Evolutionary conservation across 495 filamentous ascomycete genomes (phyloP), one percentile per base, ranked within the genome.

Genomic region (Penicillium coprophilum): DNA sequence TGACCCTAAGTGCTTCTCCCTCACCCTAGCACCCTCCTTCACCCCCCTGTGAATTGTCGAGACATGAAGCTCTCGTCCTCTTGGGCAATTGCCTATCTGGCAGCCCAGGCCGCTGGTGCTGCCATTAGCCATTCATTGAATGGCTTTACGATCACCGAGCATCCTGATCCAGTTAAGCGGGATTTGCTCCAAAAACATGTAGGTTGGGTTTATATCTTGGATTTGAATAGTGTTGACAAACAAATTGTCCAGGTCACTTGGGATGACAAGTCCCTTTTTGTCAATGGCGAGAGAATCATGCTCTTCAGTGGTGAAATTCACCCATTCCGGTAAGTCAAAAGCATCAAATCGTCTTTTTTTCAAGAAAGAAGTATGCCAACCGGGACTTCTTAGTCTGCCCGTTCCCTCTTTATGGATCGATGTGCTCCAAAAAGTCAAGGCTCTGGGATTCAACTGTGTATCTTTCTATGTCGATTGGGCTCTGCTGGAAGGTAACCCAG

Each of bases 381-480:
- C 1, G 3, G 40, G 38, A 15, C 19, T 7, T 21, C 6, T 17
- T 34, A 84, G 89, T 57, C 78, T 92, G 6, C 89, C 89, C 1
- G 89, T 92, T 4, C 80, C 85, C 0, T 78, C 80, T 19, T 75
- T 92, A 5, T 91, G 82, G 79, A 77, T 87, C 40, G 90, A 92
- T 64, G 66, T 92, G 30, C 85, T 94, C 62, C 84, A 91, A 61
- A 94, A 94, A 69, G 80, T 90, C 70, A 90, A 85, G 68, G 86
- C 87, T 24, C 65, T 90, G 0, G 89, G 89, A 2, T 90, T 89
- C 71, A 91, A 87, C 57, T 75, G 78, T n/a, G 85, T 90, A 15
- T 88, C 85, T 0, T 88, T 92, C 69, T 90, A 91, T 62, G 71
- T 83, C 15, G 78, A 91, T 59, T 93, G 89, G 89, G 87, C 86